Base-by-base conservation (phyloP, 2,329 filamentous ascomycete genomes). In the Clarireedia monteithiana region DNA sequence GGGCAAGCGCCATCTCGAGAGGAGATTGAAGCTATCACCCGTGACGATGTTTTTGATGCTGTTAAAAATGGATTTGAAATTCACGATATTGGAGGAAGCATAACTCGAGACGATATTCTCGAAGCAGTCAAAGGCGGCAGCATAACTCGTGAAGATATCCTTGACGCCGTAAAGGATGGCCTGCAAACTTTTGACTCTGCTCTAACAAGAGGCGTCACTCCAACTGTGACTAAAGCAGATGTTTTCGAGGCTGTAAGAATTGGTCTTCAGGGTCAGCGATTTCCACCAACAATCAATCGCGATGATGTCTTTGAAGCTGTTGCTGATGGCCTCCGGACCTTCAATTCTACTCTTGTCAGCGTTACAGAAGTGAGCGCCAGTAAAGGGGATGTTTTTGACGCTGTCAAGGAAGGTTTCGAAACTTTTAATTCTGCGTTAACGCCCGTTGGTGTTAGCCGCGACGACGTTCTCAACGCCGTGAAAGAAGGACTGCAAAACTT, bases 391-490 rank as follows among this genome's bases (percentile, higher is more conserved):
- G 72, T 86, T 3, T 70, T 83, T 46, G 77, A 79, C 55, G 79
- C 82, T 9, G 78, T 86, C 55, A 77, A 77, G 58, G 4, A 78
- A 83, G 58, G 72, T 85, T 14, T 65, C 79, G 15, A 71, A 73
- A 14, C 78, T 80, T 10, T 74, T 91, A 36, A 78, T 82, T 71
- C 75, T 80, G 5, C 75, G 73, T 58, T 75, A 86, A 73, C 77
- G 74, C 40, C 77, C 74, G 61, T 74, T 76, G 2, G 74, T 81
- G 4, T 83, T 81, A 0, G 78, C 83, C 36, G 82, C 0, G 91
- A 96, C 69, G 89, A 95, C 69, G 85, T 95, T 14, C 76, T 96
- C 3, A 89, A 94, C 69, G 88, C 90, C 0, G 85, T 95, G 46
- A 92, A 90, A 62, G 89, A 95, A 67, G 91, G 91, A 0, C 78